Percentiles rank a stretch among this genome's conserved stretches.
Conservation (phyloP, 371 early-diverging fungal genomes). For the Mucor circinelloides region DNA sequence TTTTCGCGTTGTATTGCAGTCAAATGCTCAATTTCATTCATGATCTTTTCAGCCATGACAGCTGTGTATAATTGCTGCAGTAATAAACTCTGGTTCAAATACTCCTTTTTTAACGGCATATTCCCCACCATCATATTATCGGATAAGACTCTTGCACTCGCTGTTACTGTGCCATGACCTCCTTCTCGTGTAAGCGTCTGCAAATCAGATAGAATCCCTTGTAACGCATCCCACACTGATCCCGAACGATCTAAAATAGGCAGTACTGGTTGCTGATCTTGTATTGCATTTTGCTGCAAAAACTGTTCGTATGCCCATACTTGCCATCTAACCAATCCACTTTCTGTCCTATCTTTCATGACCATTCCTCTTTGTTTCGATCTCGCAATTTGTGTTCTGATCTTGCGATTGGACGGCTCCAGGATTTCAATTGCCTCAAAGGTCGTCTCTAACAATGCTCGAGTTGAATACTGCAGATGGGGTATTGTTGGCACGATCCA, state of each 20-base stretch:
- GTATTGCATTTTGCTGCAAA: slow-evolving; percentile 9
- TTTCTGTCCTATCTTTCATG: slow-evolving; percentile 43
- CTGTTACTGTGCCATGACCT: neutral
- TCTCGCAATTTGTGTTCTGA: slow-evolving; percentile 42
- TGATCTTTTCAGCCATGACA: slow-evolving; percentile 42
- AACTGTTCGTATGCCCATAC: slow-evolving; percentile 45
- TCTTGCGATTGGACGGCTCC: slow-evolving; percentile 22
- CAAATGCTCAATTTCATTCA: slow-evolving; percentile 22
- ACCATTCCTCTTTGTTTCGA: slow-evolving; percentile 38
- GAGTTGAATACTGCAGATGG: slow-evolving; percentile 40
- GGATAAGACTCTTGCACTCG: slow-evolving; percentile 28
- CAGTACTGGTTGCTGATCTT: neutral
- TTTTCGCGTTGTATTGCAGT: neutral
- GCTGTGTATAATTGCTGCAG: slow-evolving; percentile 41
- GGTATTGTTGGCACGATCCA: slow-evolving; percentile 45
- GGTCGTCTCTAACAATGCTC: slow-evolving; percentile 38
- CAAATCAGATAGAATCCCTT: slow-evolving; percentile 43
- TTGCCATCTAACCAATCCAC: slow-evolving; percentile 44
- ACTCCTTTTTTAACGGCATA: slow-evolving; percentile 43
- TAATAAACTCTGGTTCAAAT: slow-evolving; percentile 24
- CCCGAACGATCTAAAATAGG: slow-evolving; percentile 14
- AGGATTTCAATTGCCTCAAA: slow-evolving; percentile 21
- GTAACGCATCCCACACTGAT: slow-evolving; percentile 46
- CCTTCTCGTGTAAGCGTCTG: slow-evolving; percentile 26
- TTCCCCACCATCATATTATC: slow-evolving; percentile 50